Conservation (phyloP, 108 stramenopile species). For the Nitzschia sp. region DNA sequence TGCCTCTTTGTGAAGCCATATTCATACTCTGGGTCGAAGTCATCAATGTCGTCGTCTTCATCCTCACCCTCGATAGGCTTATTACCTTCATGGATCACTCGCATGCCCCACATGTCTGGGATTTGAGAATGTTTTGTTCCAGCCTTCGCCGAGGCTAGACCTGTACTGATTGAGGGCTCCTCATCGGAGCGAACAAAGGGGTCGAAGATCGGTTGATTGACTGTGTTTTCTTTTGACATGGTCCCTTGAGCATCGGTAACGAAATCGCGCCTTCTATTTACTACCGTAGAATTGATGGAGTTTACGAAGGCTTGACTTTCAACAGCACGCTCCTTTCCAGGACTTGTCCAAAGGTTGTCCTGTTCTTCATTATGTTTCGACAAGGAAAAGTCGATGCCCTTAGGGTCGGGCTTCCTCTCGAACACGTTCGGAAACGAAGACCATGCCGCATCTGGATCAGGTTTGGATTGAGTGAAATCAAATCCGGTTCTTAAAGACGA, state of each 20-base stretch:
- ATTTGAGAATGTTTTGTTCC: neutral
- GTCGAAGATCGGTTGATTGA: too few species aligned
- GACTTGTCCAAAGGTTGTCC: neutral
- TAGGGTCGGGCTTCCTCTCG: conserved; percentile 3
- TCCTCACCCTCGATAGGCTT: neutral
- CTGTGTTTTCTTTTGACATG: too few species aligned
- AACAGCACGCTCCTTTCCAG: neutral
- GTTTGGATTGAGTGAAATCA: neutral
- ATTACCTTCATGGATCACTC: neutral
- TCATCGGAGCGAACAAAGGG: too few species aligned
- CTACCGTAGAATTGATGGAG: too few species aligned
- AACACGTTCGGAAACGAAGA: neutral
- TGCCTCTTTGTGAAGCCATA: neutral
- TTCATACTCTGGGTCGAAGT: neutral
- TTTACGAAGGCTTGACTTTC: too few species aligned
- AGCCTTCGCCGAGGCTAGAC: too few species aligned
- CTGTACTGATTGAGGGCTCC: too few species aligned
- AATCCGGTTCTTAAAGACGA: too few species aligned
- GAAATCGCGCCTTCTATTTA: too few species aligned
- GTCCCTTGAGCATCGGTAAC: too few species aligned
- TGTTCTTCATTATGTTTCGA: neutral
- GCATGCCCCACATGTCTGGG: neutral
- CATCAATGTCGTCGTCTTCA: neutral
- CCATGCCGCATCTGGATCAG: conserved; percentile 1
- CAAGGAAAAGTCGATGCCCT: neutral